These are phyloP conservation scores for Trichophyton rubrum DNA, from an alignment of 2,329 filamentous ascomycete species.

Conservation along the genomic window DNA sequence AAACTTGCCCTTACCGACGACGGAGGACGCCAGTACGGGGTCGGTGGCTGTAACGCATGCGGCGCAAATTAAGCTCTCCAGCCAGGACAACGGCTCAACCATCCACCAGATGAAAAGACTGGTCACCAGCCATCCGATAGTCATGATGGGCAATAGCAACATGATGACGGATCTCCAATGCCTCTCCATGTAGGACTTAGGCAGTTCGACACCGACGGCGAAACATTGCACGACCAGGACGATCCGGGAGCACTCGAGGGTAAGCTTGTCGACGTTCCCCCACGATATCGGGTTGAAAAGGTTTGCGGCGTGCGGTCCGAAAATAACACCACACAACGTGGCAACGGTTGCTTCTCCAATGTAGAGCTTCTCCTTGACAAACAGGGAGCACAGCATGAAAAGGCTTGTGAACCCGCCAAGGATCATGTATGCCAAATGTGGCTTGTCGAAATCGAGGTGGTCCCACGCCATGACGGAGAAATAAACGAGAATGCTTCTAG, in stretches of 20 bases:
- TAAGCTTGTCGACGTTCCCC: slow-evolving; percentile 57
- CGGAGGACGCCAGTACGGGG: slow-evolving; percentile 89
- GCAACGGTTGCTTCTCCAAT: slow-evolving; percentile 95
- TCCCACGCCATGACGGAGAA: slow-evolving; percentile 37
- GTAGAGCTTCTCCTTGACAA: slow-evolving; percentile 97
- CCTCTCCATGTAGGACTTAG: slow-evolving; percentile 77
- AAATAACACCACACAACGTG: slow-evolving; percentile 58
- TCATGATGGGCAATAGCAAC: slow-evolving; percentile 91
- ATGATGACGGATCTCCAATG: slow-evolving; percentile 91
- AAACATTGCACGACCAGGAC: slow-evolving; percentile 64
- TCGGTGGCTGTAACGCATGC: slow-evolving; percentile 96
- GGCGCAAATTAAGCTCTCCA: slow-evolving; percentile 74
- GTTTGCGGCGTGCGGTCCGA: slow-evolving; percentile 54
- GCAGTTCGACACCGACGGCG: slow-evolving; percentile 58
- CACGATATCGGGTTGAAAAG: slow-evolving; percentile 49
- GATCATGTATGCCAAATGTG: slow-evolving; percentile 97
- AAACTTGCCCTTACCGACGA: slow-evolving; percentile 98
- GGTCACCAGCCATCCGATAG: slow-evolving; percentile 70
- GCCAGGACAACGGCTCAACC: slow-evolving; percentile 64
- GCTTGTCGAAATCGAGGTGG: slow-evolving; percentile 61
- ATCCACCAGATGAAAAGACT: slow-evolving; percentile 94
- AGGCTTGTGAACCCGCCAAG: slow-evolving; percentile 92
- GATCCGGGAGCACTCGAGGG: slow-evolving; percentile 58
- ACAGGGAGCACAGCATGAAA: slow-evolving; percentile 95
- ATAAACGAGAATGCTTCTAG: not conserved